Conservation (phyloP, 805 yeast species). For the Ogataea nitratoaversa region DNA sequence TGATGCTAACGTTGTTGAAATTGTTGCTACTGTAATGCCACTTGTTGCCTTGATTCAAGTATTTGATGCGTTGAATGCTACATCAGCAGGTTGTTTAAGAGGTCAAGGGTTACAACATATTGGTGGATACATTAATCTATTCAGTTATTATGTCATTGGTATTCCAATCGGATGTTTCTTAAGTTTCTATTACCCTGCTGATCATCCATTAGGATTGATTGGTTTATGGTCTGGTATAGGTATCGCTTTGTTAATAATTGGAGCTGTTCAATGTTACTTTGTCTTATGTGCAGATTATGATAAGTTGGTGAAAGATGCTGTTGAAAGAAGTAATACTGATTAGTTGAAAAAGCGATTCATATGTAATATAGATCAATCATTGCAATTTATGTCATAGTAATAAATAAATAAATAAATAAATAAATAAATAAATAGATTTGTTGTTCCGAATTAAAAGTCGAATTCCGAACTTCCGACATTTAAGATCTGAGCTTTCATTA, state of each 20-base stretch:
- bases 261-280: conserved; percentile 44
- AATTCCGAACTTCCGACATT: no score
- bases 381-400: no score
- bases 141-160: conserved; percentile 66
- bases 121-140: conserved; percentile 48
- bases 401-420: no score
- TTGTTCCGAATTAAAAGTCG: no score
- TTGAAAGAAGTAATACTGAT: conserved; percentile 28
- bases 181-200: conserved; percentile 43
- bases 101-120: conserved; percentile 58
- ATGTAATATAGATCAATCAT: no score
- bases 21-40: conserved; percentile 26
- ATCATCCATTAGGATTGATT: conserved; percentile 32
- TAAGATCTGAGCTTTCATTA: no score
- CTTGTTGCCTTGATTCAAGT: conserved; percentile 37
- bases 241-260: conserved; percentile 37
- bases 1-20: conserved; percentile 25
- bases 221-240: conserved; percentile 36
- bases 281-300: conserved; percentile 47
- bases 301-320: conserved; percentile 45
- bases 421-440: no score
- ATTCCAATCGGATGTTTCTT: conserved; percentile 60
- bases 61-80: conserved; percentile 45
- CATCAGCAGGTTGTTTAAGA: conserved; percentile 50
- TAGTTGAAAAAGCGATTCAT: no score